These are phyloP conservation scores for Diddensiella santjacobensis DNA, from an alignment of 805 yeast species.

Conservation along the genomic window DNA sequence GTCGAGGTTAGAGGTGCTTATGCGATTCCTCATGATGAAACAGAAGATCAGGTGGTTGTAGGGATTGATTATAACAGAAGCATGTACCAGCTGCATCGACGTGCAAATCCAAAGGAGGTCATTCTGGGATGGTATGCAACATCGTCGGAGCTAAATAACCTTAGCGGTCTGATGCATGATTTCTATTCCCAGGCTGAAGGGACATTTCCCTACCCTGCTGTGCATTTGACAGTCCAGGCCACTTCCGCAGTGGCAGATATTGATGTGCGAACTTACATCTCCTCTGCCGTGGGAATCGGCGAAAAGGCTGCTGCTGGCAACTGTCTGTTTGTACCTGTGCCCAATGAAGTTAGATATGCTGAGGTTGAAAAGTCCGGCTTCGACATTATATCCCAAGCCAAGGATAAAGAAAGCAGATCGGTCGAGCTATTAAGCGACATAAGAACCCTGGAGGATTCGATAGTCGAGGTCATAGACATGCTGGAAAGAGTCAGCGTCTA, in stretches of 20 bases:
- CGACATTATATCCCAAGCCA: constrained; percentile 34
- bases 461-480: constrained; percentile 37
- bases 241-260: constrained; percentile 44
- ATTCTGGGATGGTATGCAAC: constrained; percentile 82
- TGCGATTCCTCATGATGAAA: constrained; percentile 75
- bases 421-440: constrained; percentile 34
- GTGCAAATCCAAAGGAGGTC: constrained; percentile 71
- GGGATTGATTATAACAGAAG: constrained; percentile 73
- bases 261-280: constrained; percentile 61
- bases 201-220: constrained; percentile 70
- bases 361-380: constrained; percentile 48
- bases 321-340: constrained; percentile 73
- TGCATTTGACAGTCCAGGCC: constrained; percentile 70
- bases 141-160: constrained; percentile 55
- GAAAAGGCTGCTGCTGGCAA: constrained; percentile 34
- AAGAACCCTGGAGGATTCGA: constrained; percentile 32
- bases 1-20: constrained; percentile 72
- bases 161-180: constrained; percentile 76
- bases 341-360: constrained; percentile 55
- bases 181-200: constrained; percentile 70
- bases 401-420: constrained; percentile 31
- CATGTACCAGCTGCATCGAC: constrained; percentile 66
- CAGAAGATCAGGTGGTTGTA: constrained; percentile 69
- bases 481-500: constrained; percentile 37
- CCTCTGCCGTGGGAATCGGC: constrained; percentile 66